phyloP scores from a whole-genome alignment of 1,284 basidiomycete species.

The Volvariella surrecta region DNA sequence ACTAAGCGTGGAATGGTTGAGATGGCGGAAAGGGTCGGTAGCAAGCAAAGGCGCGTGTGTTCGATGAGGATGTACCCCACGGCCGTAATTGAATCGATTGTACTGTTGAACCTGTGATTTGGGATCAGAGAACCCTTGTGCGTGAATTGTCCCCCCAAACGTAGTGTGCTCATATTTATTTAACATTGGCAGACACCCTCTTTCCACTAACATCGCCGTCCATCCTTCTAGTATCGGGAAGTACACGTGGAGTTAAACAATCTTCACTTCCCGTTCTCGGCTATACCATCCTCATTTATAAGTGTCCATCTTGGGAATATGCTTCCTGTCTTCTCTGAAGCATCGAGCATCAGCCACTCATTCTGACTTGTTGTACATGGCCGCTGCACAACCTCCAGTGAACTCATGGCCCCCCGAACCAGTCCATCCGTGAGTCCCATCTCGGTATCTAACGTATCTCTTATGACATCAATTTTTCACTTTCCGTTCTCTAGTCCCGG shows the following conservation, averaged over 20 bases:
- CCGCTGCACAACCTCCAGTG: conserved; percentile 13
- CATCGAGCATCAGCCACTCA: conserved; percentile 26
- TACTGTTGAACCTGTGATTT: too few relatives aligned
- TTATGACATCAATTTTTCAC: conserved; percentile 8
- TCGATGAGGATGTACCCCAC: too few relatives aligned
- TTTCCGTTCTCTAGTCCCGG: conserved; percentile 37
- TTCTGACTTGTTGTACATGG: conserved; percentile 16
- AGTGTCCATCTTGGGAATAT: conserved; percentile 3
- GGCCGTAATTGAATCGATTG: too few relatives aligned
- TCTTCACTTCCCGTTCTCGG: conserved; percentile 25
- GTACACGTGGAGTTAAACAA: conserved; percentile 22
- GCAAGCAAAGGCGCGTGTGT: too few relatives aligned
- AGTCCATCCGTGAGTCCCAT: conserved; percentile 36
- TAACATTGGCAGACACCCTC: too few relatives aligned
- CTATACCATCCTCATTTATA: neutral
- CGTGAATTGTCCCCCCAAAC: too few relatives aligned
- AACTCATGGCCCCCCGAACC: conserved; percentile 35
- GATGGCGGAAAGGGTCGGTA: too few relatives aligned
- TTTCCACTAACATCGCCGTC: too few relatives aligned
- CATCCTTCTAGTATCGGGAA: conserved; percentile 22
- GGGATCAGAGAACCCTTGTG: too few relatives aligned
- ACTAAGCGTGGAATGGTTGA: too few relatives aligned
- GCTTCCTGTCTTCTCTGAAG: conserved; percentile 23
- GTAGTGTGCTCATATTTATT: too few relatives aligned
- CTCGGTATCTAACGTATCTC: too few relatives aligned